Base-by-base conservation (phyloP, 306 rosid genomes). In the Lablab purpureus region DNA sequence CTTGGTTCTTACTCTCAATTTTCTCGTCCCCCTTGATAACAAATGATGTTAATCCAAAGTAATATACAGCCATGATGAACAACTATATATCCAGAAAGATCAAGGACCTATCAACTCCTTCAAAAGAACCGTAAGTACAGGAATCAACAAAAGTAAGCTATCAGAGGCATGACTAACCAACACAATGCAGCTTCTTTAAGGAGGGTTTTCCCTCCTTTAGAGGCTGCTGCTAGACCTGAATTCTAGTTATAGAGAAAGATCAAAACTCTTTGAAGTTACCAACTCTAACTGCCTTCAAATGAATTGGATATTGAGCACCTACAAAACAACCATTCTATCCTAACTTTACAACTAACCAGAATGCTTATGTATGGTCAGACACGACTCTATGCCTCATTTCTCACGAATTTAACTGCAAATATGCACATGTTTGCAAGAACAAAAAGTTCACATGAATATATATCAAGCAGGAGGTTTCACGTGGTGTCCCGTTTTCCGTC, bases 401-500 rank as follows among this genome's bases (percentile, higher is more conserved):
- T 30, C 62, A 32, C 10, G 37, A 63, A 63, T 78, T 85, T 82
- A 82, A 73, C 28, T 64, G 89, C 86, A 78, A 75, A 52, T 87
- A 77, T 79, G 87, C 84, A 83, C 78, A 56, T 62, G 66, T 41
- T 37, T 82, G 80, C 86, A 77, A 43, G 72, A 49, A 12, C 14
- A 45, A 69, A 81, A 56, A 73, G 71, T 74, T 71, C 60, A 43
- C 58, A 74, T 66, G 80, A 71, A 82, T 40, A n/a, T 51, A 49
- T 79, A 72, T 86, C 87, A 84, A 55, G 84, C 66, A 13, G 80
- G 66, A 56, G 88, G 88, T 72, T 86, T 73, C 66, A 87, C 93
- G 76, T 85, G 84, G 86, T 95, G 99, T 54, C 99, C 98, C 0
- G 93, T 93, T 88, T 91, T 95, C 74, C 99, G 87, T 59, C 99